Conservation (phyloP, 106 monocot species). For the Dactylorhiza incarnata region DNA sequence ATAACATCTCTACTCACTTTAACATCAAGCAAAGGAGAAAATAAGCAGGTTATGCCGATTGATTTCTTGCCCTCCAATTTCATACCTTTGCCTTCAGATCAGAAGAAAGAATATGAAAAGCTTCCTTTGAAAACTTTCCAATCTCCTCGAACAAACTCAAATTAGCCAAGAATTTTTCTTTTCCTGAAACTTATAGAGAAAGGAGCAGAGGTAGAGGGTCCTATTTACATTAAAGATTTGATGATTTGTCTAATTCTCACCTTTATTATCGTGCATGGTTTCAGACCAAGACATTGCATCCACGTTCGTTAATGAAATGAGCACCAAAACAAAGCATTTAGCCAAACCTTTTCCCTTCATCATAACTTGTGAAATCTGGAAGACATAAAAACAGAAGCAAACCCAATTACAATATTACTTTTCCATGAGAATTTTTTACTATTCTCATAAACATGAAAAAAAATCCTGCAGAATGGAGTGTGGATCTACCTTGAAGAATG, state of each 20-base stretch:
- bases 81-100: slow-evolving; percentile 3
- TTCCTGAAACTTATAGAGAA: background rate
- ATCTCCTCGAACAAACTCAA: background rate
- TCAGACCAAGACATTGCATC: slow-evolving; percentile 1
- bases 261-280: background rate
- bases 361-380: background rate
- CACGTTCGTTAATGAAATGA: slow-evolving; percentile 2
- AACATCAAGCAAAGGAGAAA: background rate
- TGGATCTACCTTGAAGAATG: background rate
- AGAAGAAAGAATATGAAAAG: slow-evolving; percentile 1
- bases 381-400: background rate
- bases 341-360: background rate
- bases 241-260: background rate
- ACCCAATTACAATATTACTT: background rate
- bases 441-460: background rate
- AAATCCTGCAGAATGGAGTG: background rate
- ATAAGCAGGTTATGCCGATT: background rate
- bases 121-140: background rate
- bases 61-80: background rate
- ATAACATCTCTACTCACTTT: background rate
- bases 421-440: too few relatives aligned
- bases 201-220: background rate
- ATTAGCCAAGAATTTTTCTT: background rate
- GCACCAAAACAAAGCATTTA: background rate
- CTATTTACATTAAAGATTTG: background rate